phyloP scores from a whole-genome alignment of 495 filamentous ascomycete species.

The Rhizodiscina lignyota region DNA sequence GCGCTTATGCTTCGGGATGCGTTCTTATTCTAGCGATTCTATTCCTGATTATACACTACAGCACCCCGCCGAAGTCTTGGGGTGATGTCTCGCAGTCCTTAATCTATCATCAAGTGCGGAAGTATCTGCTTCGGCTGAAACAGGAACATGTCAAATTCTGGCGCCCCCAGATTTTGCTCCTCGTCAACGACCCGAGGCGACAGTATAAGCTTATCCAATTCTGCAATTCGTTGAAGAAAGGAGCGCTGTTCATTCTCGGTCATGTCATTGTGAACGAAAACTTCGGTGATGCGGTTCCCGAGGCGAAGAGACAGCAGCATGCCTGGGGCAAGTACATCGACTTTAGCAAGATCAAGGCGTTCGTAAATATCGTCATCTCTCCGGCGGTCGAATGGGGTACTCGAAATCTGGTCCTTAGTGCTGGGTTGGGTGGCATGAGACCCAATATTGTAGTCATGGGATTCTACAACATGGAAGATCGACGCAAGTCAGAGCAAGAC shows the following conservation, averaged over 20 bases:
- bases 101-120: slow-evolving; percentile 84
- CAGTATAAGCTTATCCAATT: slow-evolving; percentile 76
- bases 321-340: slow-evolving; percentile 79
- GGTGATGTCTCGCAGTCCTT: slow-evolving; percentile 79
- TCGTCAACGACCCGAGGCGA: slow-evolving; percentile 64
- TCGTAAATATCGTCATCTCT: slow-evolving; percentile 70
- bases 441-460: slow-evolving; percentile 72
- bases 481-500: background rate
- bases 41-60: slow-evolving; percentile 75
- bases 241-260: slow-evolving; percentile 66
- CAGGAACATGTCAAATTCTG: slow-evolving; percentile 90
- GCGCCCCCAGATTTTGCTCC: slow-evolving; percentile 70
- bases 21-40: slow-evolving; percentile 56
- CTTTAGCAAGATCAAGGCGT: slow-evolving; percentile 76
- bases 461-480: slow-evolving; percentile 58
- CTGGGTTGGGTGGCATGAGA: slow-evolving; percentile 78
- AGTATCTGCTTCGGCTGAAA: slow-evolving; percentile 65
- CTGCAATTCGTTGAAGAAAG: slow-evolving; percentile 84
- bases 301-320: slow-evolving; percentile 64
- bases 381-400: slow-evolving; percentile 75
- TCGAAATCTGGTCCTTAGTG: slow-evolving; percentile 63
- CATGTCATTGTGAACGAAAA: slow-evolving; percentile 78
- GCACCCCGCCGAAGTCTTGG: slow-evolving; percentile 72
- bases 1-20: slow-evolving; percentile 59
- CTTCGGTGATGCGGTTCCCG: slow-evolving; percentile 59